Evolutionary conservation across 2,329 filamentous ascomycete genomes (phyloP).

Genomic region (Fonsecaea multimorphosa): DNA sequence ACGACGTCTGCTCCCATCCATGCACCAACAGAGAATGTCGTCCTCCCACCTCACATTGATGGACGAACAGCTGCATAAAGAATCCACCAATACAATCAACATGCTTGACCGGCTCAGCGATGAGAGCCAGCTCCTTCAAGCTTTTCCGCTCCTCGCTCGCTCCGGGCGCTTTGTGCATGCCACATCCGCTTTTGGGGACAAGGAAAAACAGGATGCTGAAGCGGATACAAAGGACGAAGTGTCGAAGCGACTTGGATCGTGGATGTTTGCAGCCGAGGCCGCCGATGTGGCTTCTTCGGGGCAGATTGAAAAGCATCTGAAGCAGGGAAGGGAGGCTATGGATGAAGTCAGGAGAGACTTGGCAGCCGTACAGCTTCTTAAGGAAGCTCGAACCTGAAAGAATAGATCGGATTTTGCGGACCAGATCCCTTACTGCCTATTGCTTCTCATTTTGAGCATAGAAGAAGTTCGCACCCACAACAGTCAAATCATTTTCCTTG

Average conservation of each 20-base stretch:
- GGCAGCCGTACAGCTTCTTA: constrained; percentile 22
- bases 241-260: constrained; percentile 28
- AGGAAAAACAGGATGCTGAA: background rate
- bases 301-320: constrained; percentile 25
- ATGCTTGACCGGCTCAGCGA: constrained; percentile 37
- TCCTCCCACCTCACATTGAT: constrained; percentile 21
- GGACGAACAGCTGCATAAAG: constrained; percentile 24
- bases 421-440: constrained; percentile 4
- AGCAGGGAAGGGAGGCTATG: constrained; percentile 28
- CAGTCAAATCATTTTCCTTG: constrained; percentile 41
- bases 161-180: constrained; percentile 28
- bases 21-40: constrained; percentile 23
- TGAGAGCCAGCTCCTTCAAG: constrained; percentile 39
- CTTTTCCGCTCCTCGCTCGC: constrained; percentile 32
- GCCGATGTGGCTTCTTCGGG: constrained; percentile 26
- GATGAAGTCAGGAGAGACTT: constrained; percentile 25
- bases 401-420: background rate
- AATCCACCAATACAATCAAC: constrained; percentile 20
- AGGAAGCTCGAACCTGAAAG: constrained; percentile 6
- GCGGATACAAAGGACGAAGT: constrained; percentile 26
- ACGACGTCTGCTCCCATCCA: constrained; percentile 19
- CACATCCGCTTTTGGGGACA: constrained; percentile 18
- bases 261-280: constrained; percentile 37
- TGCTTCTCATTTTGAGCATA: constrained; percentile 42
- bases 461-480: constrained; percentile 43